Evolutionary conservation across 1,284 basidiomycete genomes (phyloP).

Genomic region (Pseudozyma tsukubaensis): DNA sequence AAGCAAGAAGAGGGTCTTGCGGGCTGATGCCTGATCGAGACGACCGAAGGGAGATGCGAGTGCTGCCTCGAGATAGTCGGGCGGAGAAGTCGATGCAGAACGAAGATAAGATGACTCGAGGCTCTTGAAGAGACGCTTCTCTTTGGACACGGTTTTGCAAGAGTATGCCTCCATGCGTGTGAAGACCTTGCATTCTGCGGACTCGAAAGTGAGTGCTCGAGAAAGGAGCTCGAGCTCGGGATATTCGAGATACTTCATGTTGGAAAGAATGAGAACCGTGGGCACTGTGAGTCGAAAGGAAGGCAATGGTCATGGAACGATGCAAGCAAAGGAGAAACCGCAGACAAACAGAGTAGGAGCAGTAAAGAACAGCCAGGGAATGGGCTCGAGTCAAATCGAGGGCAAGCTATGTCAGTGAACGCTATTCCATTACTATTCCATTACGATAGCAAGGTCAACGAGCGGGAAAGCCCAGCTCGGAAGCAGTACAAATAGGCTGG

Average conservation of each 20-base stretch:
- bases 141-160: constrained; percentile 95
- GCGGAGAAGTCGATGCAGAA: constrained; percentile 64
- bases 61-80: constrained; percentile 62
- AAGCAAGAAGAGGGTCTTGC: constrained; percentile 91
- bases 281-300: constrained; percentile 8
- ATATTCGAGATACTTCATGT: constrained; percentile 91
- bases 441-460: neutral
- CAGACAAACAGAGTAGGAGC: neutral
- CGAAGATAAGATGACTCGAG: constrained; percentile 71
- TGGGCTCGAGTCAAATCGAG: constrained; percentile 7
- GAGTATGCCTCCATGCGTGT: constrained; percentile 96
- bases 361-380: neutral
- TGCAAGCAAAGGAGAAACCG: neutral
- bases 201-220: constrained; percentile 77
- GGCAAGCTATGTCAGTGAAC: constrained; percentile 26
- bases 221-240: constrained; percentile 83
- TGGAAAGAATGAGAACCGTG: neutral
- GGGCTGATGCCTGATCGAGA: constrained; percentile 72
- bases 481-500: constrained; percentile 4
- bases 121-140: constrained; percentile 93
- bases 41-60: constrained; percentile 69
- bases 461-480: neutral
- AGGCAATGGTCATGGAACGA: neutral
- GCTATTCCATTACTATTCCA: constrained; percentile 29
- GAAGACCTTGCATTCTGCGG: constrained; percentile 88